These are phyloP conservation scores for Trichoderma asperelloides DNA, from an alignment of 495 filamentous ascomycete genomes.

Conservation along the genomic window DNA sequence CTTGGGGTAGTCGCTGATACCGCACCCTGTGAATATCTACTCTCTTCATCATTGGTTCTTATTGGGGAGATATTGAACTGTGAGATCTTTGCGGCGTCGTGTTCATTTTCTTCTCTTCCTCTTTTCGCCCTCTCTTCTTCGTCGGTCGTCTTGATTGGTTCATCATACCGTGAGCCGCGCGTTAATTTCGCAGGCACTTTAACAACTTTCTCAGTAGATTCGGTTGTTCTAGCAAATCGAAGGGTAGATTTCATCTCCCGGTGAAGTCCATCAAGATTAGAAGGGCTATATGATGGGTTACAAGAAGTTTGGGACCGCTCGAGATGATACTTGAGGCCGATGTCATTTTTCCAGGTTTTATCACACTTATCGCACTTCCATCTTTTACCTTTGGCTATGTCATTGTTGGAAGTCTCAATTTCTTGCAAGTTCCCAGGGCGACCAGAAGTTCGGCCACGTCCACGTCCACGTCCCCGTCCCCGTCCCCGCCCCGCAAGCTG, in stretches of 20 bases:
- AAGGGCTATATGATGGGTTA: conserved; percentile 39
- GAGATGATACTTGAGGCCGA: conserved; percentile 44
- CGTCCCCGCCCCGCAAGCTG: not conserved
- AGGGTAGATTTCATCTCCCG: not conserved
- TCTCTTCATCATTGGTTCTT: not conserved
- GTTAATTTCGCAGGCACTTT: not conserved
- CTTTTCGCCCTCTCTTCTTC: not conserved
- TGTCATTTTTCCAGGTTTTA: conserved; percentile 40
- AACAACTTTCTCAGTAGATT: not conserved
- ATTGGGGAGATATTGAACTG: not conserved
- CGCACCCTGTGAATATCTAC: not conserved
- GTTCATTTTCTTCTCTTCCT: not conserved
- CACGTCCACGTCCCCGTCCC: conserved; percentile 10
- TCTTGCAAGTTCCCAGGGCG: conserved; percentile 12
- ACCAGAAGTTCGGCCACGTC: conserved; percentile 14
- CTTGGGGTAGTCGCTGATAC: not conserved
- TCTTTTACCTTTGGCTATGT: conserved; percentile 18
- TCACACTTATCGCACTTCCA: conserved; percentile 40
- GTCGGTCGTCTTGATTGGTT: not conserved
- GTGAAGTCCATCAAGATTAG: conserved; percentile 10
- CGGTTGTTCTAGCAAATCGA: not conserved
- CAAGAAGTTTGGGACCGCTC: conserved; percentile 38
- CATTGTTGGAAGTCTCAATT: not conserved
- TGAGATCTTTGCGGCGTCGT: not conserved
- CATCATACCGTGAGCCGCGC: not conserved